Percentiles rank a stretch among this genome's conserved stretches.
Evolutionary conservation across 2,329 filamentous ascomycete species (phyloP).

Genomic region (Pseudogymnoascus sp.): DNA sequence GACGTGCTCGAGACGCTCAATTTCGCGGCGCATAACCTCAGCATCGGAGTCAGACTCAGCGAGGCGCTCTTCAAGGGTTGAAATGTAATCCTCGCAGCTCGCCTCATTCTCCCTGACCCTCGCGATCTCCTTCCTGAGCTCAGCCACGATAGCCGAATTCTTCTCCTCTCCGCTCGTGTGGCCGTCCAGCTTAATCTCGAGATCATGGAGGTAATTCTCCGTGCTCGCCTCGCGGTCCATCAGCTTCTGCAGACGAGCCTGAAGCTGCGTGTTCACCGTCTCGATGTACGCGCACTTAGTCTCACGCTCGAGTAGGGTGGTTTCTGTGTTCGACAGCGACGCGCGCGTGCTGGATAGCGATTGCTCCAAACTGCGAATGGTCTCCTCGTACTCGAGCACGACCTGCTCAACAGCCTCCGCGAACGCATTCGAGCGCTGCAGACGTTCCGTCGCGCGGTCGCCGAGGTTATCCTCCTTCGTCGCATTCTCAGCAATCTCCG

Average conservation of each 20-base stretch:
- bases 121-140: constrained; percentile 84
- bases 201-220: constrained; percentile 84
- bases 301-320: constrained; percentile 81
- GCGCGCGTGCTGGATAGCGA: constrained; percentile 83
- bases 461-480: constrained; percentile 54
- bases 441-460: constrained; percentile 73
- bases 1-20: constrained; percentile 88
- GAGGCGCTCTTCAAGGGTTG: constrained; percentile 86
- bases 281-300: constrained; percentile 89
- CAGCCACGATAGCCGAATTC: constrained; percentile 74
- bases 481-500: constrained; percentile 52
- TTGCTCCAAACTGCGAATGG: constrained; percentile 86
- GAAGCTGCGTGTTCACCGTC: constrained; percentile 83
- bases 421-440: constrained; percentile 93
- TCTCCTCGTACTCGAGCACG: constrained; percentile 96
- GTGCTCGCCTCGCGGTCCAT: constrained; percentile 87
- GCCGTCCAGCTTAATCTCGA: constrained; percentile 84
- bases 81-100: constrained; percentile 92
- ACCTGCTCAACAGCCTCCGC: constrained; percentile 94
- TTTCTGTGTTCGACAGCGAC: constrained; percentile 77
- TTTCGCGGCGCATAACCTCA: constrained; percentile 93
- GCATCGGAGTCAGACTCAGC: constrained; percentile 94
- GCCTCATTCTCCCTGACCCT: constrained; percentile 84
- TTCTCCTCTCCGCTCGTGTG: constrained; percentile 89
- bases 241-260: constrained; percentile 83